Percentiles rank a stretch among this genome's conserved stretches.
Evolutionary conservation across 305 asterid genomes (phyloP).

Genomic region (Nicotiana rustica): DNA sequence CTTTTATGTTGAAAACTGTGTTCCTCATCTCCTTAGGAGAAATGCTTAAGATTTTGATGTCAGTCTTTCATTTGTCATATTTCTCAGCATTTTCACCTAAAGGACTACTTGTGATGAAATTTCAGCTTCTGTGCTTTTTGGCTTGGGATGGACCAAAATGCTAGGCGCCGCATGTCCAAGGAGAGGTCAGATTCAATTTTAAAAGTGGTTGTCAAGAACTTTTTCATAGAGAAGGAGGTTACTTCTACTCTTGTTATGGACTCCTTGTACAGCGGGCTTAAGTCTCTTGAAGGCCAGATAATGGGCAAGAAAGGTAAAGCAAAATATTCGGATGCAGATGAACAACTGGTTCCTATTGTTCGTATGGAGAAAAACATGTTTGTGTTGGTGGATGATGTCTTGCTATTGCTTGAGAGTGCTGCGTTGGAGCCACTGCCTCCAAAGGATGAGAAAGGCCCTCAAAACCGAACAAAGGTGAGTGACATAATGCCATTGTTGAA

Average conservation of each 20-base stretch:
- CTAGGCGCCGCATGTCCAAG: constrained; percentile 70
- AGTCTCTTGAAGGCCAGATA: constrained; percentile 84
- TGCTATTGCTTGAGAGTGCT: constrained; percentile 87
- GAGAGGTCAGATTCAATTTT: constrained; percentile 85
- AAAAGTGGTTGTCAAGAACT: constrained; percentile 84
- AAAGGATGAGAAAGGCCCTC: constrained; percentile 97
- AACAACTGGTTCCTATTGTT: constrained; percentile 66
- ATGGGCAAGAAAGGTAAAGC: constrained; percentile 73
- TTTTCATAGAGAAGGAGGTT: constrained; percentile 95
- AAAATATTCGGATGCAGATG: constrained; percentile 65
- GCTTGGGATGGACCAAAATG: constrained; percentile 76
- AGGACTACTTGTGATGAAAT: constrained; percentile 23
- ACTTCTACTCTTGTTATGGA: constrained; percentile 99
- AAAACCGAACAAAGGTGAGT: constrained; percentile 88
- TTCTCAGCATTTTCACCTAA: constrained; percentile 25
- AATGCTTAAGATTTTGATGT: constrained; percentile 1
- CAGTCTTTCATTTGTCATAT: constrained; percentile 8
- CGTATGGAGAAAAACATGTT: constrained; percentile 76
- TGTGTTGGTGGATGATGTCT: constrained; percentile 89
- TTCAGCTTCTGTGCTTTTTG: constrained; percentile 92
- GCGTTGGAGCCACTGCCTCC: constrained; percentile 95
- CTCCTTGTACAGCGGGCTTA: constrained; percentile 88
- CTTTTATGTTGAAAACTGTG: constrained; percentile 2
- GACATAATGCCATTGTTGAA: constrained; percentile 24
- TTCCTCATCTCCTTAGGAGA: constrained; percentile 17